Base-by-base conservation (phyloP, 2,329 filamentous ascomycete species). In the Diaporthe sp. region DNA sequence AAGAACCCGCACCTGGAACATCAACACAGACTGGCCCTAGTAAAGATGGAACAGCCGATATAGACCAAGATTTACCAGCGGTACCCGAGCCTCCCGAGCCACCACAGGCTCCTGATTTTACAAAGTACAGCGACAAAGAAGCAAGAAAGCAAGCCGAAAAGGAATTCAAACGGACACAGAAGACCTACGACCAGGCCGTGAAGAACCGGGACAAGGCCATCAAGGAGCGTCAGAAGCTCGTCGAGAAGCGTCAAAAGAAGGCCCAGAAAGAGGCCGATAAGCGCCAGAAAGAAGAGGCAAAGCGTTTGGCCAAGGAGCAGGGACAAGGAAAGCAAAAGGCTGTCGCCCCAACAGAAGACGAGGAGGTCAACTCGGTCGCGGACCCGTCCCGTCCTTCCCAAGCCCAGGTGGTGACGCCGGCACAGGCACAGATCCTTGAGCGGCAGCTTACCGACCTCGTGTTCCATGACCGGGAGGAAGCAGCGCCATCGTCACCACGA, bases 141-240 rank as follows among this genome's bases (percentile, higher is more conserved):
- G 86, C 90, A 39, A 90, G 91, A 12, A 94, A 94, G 79, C 87
- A 91, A 55, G 93, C 92, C 1, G 92, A 94, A 79, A 94, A 92
- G 75, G 92, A 95, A 79, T 88, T 91, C 73, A 90, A 90, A 71
- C 88, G 89, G 17, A 86, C 87, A 1, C 86, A 91, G 44, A 94
- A 94, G 80, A 87, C 87, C 12, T 93, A 95, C 81, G 89, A 93
- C 39, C 88, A 91, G 79, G 90, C 91, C 15, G 83, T 94, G 76
- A 94, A 94, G 82, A 89, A 92, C 76, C 91, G 91, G 49, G 89
- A 92, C 53, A 93, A 90, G 79, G 88, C 90, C 13, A 86, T 95
- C 67, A 89, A 89, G 65, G 91, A 93, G 75, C 89, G 91, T 9
- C 86, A 90, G 49, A 93, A 93, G 80, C 83, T 92, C 2, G 81